Conservation (phyloP, 768 basidiomycete species). For the Paxillus rubicundulus region DNA sequence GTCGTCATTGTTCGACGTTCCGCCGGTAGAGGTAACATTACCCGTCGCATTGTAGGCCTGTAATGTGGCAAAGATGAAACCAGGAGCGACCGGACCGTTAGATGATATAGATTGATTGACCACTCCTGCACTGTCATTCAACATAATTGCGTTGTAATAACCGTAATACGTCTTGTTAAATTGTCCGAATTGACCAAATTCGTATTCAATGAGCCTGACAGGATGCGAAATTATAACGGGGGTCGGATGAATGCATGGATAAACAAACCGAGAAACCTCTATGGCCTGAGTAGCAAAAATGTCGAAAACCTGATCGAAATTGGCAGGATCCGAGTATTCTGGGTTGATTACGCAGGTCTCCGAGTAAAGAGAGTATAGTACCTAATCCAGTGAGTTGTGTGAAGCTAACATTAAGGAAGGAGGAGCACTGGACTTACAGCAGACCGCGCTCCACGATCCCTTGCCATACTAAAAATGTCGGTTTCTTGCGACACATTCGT, state of each 20-base stretch:
- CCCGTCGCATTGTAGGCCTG: constrained; percentile 61
- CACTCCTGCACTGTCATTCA: constrained; percentile 50
- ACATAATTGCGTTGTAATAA: constrained; percentile 56
- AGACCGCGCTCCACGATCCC: constrained; percentile 74
- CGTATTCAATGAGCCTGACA: constrained; percentile 50
- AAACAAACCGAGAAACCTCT: constrained; percentile 52
- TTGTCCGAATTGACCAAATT: constrained; percentile 58
- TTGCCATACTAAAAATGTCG: constrained; percentile 83
- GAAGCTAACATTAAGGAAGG: not conserved
- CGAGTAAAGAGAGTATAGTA: constrained; percentile 75
- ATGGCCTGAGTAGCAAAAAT: constrained; percentile 72
- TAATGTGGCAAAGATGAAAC: constrained; percentile 72
- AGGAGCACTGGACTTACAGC: constrained; percentile 49
- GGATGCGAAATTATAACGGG: not conserved
- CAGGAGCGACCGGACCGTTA: constrained; percentile 45
- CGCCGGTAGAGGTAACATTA: not conserved
- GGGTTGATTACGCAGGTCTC: constrained; percentile 73
- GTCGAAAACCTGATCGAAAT: constrained; percentile 72
- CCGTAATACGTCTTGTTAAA: constrained; percentile 50
- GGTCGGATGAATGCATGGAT: not conserved
- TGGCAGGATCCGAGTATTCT: constrained; percentile 59
- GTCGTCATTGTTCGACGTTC: constrained; percentile 17
- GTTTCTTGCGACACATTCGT: constrained; percentile 55
- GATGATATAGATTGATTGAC: constrained; percentile 45
- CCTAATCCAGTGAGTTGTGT: constrained; percentile 36